Evolutionary conservation across 345 rosid genomes (phyloP).

Genomic region (Moricandia arvensis): DNA sequence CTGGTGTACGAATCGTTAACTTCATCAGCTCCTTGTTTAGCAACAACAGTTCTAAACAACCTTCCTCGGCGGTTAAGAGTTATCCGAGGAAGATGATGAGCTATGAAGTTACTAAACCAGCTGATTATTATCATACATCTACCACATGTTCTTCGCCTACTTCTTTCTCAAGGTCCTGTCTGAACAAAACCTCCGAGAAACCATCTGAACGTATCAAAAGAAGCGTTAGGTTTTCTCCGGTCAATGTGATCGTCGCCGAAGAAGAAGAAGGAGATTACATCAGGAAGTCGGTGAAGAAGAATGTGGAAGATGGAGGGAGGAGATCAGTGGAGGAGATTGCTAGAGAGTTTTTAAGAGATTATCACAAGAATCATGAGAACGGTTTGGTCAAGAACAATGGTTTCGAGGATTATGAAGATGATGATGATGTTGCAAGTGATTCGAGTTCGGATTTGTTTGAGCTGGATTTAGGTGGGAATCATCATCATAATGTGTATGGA

Average conservation of each 20-base stretch:
- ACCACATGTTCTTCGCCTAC: constrained; percentile 71
- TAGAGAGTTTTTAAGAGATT: constrained; percentile 60
- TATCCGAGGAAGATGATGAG: constrained; percentile 34
- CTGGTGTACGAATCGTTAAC: constrained; percentile 59
- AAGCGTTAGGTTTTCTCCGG: constrained; percentile 66
- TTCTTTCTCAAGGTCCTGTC: constrained; percentile 79
- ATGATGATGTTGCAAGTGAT: constrained; percentile 47
- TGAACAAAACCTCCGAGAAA: constrained; percentile 64
- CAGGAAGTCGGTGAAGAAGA: constrained; percentile 45
- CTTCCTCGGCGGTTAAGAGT: constrained; percentile 38
- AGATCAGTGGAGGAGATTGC: constrained; percentile 68
- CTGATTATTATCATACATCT: constrained; percentile 53
- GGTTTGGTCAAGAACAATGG: constrained; percentile 17
- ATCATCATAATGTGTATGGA: constrained; percentile 70
- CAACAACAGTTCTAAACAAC: constrained; percentile 41
- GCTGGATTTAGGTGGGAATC: constrained; percentile 52
- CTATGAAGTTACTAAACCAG: constrained; percentile 31
- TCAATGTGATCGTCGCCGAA: constrained; percentile 51
- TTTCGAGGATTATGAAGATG: constrained; percentile 32
- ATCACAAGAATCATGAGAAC: constrained; percentile 46
- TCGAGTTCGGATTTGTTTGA: constrained; percentile 74
- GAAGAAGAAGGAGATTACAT: constrained; percentile 42
- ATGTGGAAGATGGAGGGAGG: constrained; percentile 32
- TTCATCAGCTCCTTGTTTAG: constrained; percentile 76
- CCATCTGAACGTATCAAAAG: constrained; percentile 59